These are phyloP conservation scores for Beauveria sp. DNA, from an alignment of 2,329 filamentous ascomycete genomes.

Conservation along the genomic window DNA sequence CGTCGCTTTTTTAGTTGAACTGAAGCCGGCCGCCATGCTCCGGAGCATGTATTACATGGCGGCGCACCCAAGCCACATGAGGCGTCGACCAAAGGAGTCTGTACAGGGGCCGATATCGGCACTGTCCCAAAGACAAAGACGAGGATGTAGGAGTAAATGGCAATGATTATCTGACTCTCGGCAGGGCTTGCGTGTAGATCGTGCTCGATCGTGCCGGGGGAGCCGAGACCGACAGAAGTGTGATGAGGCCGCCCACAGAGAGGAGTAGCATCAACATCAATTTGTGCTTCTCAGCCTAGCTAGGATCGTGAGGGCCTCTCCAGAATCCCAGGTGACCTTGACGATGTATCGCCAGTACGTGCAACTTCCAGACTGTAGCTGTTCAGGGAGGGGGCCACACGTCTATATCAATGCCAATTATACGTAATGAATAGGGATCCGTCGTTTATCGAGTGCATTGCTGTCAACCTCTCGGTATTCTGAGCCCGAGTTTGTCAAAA, in stretches of 20 bases:
- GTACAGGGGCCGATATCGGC: background rate
- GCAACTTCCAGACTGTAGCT: background rate
- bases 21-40: background rate
- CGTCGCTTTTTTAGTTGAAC: background rate
- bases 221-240: background rate
- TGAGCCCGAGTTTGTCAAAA: background rate
- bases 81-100: background rate
- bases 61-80: background rate
- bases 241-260: background rate
- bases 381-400: background rate
- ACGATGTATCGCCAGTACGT: background rate
- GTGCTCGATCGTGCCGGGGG: background rate
- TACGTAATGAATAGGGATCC: background rate
- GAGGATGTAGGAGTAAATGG: background rate
- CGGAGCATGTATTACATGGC: background rate
- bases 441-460: background rate
- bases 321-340: background rate
- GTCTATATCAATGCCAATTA: background rate
- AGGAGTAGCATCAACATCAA: background rate
- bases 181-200: background rate
- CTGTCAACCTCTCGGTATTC: background rate
- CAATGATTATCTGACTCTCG: background rate
- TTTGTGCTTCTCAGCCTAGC: background rate
- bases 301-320: background rate
- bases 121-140: background rate